Conservation (phyloP, 129 eudicot species). For the Chrysanthemum lavandulifolium region DNA sequence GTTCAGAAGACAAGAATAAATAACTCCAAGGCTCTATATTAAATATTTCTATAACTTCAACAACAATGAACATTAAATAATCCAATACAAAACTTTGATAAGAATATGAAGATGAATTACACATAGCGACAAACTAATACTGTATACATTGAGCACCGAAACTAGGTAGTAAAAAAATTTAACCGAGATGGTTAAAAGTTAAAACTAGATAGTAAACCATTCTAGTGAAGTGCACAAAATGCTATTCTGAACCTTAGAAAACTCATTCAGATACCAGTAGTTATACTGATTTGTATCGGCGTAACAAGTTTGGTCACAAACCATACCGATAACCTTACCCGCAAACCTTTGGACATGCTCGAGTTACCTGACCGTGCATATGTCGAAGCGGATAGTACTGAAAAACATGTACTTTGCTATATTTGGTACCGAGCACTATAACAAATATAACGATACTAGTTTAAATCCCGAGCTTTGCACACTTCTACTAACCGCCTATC, state of each 20-base stretch:
- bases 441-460: too few species aligned
- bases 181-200: conserved; percentile 37
- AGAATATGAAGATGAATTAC: not conserved
- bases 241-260: not conserved
- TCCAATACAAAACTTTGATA: not conserved
- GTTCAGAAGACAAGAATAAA: conserved; percentile 22
- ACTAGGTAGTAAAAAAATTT: not conserved
- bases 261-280: too few species aligned
- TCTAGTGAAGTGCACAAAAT: too few species aligned
- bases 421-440: too few species aligned
- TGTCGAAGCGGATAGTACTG: too few species aligned
- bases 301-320: not conserved
- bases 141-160: conserved; percentile 32
- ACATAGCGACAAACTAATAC: conserved; percentile 27
- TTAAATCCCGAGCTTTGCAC: too few species aligned
- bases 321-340: too few species aligned
- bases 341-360: too few species aligned
- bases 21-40: not conserved
- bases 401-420: too few species aligned
- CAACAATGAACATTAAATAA: conserved; percentile 22
- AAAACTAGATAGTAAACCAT: not conserved
- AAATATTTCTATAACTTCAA: conserved; percentile 16
- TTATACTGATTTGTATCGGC: too few species aligned
- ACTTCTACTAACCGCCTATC: conserved; percentile 30
- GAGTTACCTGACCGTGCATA: too few species aligned